Percentiles rank a stretch among this genome's conserved stretches.
Conservation (phyloP, 345 rosid genomes). For the Excoecaria cochinchinensis region DNA sequence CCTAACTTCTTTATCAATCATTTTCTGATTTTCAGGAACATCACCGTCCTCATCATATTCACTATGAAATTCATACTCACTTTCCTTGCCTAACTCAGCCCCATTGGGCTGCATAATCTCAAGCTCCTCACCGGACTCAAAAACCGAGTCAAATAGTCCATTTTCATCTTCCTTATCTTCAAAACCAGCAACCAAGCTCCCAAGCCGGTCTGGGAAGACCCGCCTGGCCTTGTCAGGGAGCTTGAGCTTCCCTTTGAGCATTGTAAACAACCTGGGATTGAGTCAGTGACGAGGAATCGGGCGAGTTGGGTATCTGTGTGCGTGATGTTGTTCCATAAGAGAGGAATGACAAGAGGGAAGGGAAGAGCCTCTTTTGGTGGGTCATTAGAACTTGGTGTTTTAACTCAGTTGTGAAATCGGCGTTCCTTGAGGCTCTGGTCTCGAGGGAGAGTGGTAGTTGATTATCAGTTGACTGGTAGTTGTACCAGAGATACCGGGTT, state of each 20-base stretch:
- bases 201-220: slow-evolving; percentile 48
- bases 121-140: slow-evolving; percentile 60
- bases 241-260: slow-evolving; percentile 58
- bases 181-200: slow-evolving; percentile 49
- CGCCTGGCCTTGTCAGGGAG: slow-evolving; percentile 42
- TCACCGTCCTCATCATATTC: slow-evolving; percentile 10
- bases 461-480: slow-evolving; percentile 36
- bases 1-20: slow-evolving; percentile 20
- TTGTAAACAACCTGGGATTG: slow-evolving; percentile 21
- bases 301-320: slow-evolving; percentile 6
- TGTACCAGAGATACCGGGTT: slow-evolving; percentile 1
- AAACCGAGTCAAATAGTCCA: slow-evolving; percentile 24
- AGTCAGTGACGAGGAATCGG: slow-evolving; percentile 16
- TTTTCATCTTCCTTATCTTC: slow-evolving; percentile 34
- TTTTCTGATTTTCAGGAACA: slow-evolving; percentile 16
- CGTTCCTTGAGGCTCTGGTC: neutral
- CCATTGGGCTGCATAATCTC: slow-evolving; percentile 49
- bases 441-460: slow-evolving; percentile 47
- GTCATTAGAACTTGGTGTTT: slow-evolving; percentile 11
- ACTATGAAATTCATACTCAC: slow-evolving; percentile 11
- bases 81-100: slow-evolving; percentile 24
- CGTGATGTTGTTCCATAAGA: slow-evolving; percentile 15
- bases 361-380: neutral
- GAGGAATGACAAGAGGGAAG: neutral
- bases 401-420: slow-evolving; percentile 3